Base-by-base conservation (phyloP, 805 yeast genomes). In the Blastobotrys terrestris region DNA sequence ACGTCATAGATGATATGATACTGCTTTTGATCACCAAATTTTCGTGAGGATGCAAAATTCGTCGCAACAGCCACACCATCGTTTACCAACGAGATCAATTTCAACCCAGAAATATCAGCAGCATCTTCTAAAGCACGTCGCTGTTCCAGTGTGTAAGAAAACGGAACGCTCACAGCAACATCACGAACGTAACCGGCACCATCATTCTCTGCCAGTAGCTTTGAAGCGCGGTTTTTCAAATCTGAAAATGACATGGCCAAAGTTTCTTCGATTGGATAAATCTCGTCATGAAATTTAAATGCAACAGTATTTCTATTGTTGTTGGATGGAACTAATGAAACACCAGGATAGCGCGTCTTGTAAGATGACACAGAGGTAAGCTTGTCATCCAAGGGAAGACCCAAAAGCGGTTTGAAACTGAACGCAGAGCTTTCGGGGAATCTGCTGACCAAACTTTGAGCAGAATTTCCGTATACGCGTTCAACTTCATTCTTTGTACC, bases 11-110 rank as follows among this genome's bases (percentile, higher is more conserved):
- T 77, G 48, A 89, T 65, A 64, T 87, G 87, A 62, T 81, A 77
- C 60, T 80, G 80, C 52, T 74, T 77, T 2, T 74, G 76, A 2
- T 66, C 67, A 11, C 63, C 61, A 55, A 77, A 77, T 31, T 73
- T 73, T 48, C 80, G 75, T n/a, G 31, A 15, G 31, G 86, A 75
- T 1, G 88, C 87, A 66, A 81, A 91, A 63, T 89, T 87, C 44
- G 87, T 69, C 0, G 95, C 96, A 14, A 88, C 89, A 1, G 98
- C 94, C n/a, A 88, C 71, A 14, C 97, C 97, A 66, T 92, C 97
- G 63, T 87, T 91, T 2, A 91, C 86, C 51, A 92, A 72, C 1
- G 84, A 81, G 54, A 83, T 77, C 13, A 83, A 79, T 45, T 78
- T 72, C 54, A 83, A 69, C 19, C 84, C 87, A 1, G 95, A 87